phyloP scores from a whole-genome alignment of 1,284 basidiomycete genomes.

The Boletus albobrunnescens region DNA sequence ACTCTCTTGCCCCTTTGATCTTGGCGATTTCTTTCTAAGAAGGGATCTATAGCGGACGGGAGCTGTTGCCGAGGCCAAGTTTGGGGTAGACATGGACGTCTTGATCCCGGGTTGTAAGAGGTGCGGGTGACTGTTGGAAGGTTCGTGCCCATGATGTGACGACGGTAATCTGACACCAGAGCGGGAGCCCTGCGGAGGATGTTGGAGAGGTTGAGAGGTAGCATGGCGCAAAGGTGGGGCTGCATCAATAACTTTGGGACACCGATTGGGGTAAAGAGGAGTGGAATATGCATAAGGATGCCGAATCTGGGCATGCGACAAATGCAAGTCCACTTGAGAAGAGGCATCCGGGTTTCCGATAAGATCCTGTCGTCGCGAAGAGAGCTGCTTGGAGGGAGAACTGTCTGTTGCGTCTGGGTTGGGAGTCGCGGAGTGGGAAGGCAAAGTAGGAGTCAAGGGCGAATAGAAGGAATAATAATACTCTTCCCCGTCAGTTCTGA shows the following conservation, averaged over 20 bases:
- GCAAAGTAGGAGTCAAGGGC: too few relatives aligned
- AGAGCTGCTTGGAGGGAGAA: constrained; percentile 6
- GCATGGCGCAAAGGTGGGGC: constrained; percentile 18
- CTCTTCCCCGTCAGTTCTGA: constrained; percentile 34
- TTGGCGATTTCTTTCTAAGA: constrained; percentile 12
- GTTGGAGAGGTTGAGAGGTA: constrained; percentile 18
- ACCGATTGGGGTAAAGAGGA: constrained; percentile 12
- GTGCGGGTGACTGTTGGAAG: background rate
- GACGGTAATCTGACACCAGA: background rate
- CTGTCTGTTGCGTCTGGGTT: background rate
- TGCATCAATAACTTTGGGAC: constrained; percentile 6
- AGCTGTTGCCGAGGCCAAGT: constrained; percentile 40
- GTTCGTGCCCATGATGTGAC: constrained; percentile 3
- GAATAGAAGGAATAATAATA: constrained; percentile 45
- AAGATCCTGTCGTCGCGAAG: constrained; percentile 10
- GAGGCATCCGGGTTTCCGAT: constrained; percentile 17
- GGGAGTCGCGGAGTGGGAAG: background rate
- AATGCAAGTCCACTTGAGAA: constrained; percentile 13
- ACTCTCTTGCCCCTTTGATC: constrained; percentile 46
- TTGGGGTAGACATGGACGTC: constrained; percentile 57
- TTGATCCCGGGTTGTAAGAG: constrained; percentile 33
- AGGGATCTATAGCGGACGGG: constrained; percentile 1
- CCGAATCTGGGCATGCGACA: constrained; percentile 32
- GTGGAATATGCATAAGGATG: constrained; percentile 55
- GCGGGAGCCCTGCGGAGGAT: constrained; percentile 1